Conservation (phyloP, 345 rosid genomes). For the Gossypium stocksii region DNA sequence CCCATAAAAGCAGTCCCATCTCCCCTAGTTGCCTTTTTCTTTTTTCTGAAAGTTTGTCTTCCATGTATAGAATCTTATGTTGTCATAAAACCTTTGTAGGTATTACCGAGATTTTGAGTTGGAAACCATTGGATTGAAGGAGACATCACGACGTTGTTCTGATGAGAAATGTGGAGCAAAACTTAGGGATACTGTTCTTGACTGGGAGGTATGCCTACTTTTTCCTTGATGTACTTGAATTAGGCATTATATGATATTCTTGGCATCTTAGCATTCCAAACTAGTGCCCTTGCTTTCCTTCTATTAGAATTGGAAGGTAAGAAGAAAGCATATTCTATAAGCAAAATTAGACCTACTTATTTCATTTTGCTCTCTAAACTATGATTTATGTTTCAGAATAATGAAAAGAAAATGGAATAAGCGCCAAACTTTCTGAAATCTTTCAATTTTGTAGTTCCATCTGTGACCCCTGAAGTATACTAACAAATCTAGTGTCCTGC, state of each 20-base stretch:
- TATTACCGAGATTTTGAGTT: slow-evolving; percentile 63
- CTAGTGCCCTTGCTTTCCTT: not conserved
- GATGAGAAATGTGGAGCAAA: slow-evolving; percentile 63
- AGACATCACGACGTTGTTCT: slow-evolving; percentile 79
- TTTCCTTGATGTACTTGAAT: not conserved
- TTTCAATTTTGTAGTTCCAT: not conserved
- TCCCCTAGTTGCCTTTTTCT: not conserved
- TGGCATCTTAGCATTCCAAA: not conserved
- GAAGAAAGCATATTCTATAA: not conserved
- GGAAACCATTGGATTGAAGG: slow-evolving; percentile 59
- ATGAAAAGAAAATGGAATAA: not conserved
- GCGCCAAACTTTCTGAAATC: not conserved
- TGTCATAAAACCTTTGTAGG: slow-evolving; percentile 38
- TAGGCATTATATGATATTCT: not conserved
- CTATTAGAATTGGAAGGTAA: not conserved
- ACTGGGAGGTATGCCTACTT: slow-evolving; percentile 77
- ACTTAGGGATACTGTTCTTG: slow-evolving; percentile 92
- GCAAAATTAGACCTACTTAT: not conserved
- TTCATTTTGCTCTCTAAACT: not conserved
- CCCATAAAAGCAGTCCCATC: not conserved
- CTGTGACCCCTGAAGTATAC: not conserved
- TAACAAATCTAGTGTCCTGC: not conserved
- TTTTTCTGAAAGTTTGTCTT: not conserved
- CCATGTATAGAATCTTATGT: not conserved
- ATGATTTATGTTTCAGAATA: not conserved